Evolutionary conservation across 257 asterid genomes (phyloP).

Genomic region (Solanum bukasovii): DNA sequence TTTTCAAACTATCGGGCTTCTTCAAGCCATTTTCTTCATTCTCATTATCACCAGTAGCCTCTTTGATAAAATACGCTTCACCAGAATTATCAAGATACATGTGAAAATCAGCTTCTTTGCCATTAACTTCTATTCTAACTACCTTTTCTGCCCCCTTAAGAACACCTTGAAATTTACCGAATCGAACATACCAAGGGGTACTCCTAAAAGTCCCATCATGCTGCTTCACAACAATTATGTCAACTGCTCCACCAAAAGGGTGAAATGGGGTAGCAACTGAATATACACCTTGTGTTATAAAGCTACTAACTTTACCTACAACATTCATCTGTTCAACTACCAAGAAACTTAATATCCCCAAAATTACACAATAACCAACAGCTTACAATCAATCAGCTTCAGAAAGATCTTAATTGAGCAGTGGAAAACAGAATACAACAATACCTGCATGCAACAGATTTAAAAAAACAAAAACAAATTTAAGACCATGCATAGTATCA

Average conservation of each 20-base stretch:
- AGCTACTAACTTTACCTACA: conserved; percentile 68
- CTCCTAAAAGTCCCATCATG: conserved; percentile 70
- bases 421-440: not conserved
- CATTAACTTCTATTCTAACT: conserved; percentile 79
- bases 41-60: conserved; percentile 37
- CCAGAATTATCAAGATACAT: conserved; percentile 89
- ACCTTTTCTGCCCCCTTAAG: conserved; percentile 80
- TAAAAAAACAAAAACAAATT: not conserved
- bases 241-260: conserved; percentile 98
- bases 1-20: conserved; percentile 26
- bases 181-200: conserved; percentile 91
- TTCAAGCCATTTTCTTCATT: conserved; percentile 18
- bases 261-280: conserved; percentile 94
- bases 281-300: conserved; percentile 68
- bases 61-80: conserved; percentile 79
- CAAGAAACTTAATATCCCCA: conserved; percentile 12
- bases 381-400: not conserved
- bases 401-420: not conserved
- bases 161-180: conserved; percentile 91
- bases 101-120: conserved; percentile 60
- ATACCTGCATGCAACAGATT: conserved; percentile 45
- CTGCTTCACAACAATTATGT: conserved; percentile 75
- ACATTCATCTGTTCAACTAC: conserved; percentile 56
- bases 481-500: not conserved
- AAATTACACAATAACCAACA: not conserved